Evolutionary conservation across 495 filamentous ascomycete genomes (phyloP).

Genomic region (Hyaloscypha finlandica): DNA sequence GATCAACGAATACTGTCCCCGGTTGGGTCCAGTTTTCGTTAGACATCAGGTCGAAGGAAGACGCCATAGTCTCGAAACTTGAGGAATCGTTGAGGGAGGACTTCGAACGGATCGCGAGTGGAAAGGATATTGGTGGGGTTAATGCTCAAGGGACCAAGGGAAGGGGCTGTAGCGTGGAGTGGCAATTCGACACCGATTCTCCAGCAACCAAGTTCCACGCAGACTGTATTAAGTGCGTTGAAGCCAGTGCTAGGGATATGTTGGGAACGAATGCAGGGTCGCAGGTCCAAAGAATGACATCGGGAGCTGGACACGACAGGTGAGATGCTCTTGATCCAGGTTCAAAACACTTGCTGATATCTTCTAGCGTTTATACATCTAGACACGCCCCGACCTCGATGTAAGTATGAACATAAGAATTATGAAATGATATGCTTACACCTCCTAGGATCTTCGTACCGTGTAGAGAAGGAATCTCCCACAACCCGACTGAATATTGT

Average conservation of each 20-base stretch:
- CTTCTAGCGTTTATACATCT: conserved; percentile 28
- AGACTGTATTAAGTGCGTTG: conserved; percentile 68
- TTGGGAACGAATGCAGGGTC: conserved; percentile 40
- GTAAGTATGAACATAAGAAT: conserved; percentile 12
- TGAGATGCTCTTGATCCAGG: neutral
- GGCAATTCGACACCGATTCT: conserved; percentile 63
- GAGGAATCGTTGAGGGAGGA: conserved; percentile 53
- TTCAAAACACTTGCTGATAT: neutral
- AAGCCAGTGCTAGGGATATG: conserved; percentile 59
- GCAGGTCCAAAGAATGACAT: conserved; percentile 52
- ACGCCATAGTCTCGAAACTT: conserved; percentile 56
- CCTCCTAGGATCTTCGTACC: conserved; percentile 47
- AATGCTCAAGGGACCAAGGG: conserved; percentile 45
- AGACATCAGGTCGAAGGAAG: conserved; percentile 67
- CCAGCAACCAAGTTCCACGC: conserved; percentile 68
- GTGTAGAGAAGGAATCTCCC: conserved; percentile 48
- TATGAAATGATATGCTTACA: conserved; percentile 6
- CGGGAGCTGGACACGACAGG: conserved; percentile 49
- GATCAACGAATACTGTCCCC: conserved; percentile 76
- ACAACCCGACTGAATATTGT: conserved; percentile 51
- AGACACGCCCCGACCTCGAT: conserved; percentile 46
- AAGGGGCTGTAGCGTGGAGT: conserved; percentile 58
- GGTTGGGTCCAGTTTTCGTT: conserved; percentile 68
- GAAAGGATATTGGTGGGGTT: conserved; percentile 43
- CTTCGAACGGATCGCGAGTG: conserved; percentile 58